phyloP scores from a whole-genome alignment of 176 grass and related monocot genomes.

The Oryza meyeriana region DNA sequence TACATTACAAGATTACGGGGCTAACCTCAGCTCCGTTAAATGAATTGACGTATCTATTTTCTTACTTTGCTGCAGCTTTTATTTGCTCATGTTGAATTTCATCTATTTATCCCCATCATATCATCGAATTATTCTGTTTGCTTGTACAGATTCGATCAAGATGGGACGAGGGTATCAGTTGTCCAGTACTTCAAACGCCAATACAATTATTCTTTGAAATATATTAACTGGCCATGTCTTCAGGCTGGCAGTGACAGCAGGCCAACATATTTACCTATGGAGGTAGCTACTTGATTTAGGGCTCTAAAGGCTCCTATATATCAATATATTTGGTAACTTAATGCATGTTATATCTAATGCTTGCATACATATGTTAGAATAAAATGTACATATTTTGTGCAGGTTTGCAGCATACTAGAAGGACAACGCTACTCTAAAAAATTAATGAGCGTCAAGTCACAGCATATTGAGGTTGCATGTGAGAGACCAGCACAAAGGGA shows the following conservation, averaged over 20 bases:
- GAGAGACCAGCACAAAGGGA: slow-evolving; percentile 53
- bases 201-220: slow-evolving; percentile 45
- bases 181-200: slow-evolving; percentile 61
- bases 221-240: slow-evolving; percentile 66
- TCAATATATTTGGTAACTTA: background rate
- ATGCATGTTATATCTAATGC: background rate
- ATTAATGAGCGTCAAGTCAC: slow-evolving; percentile 61
- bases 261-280: slow-evolving; percentile 67
- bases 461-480: slow-evolving; percentile 54
- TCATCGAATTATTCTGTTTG: background rate
- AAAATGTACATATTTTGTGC: background rate
- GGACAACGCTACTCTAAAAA: slow-evolving; percentile 65
- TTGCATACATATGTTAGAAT: background rate
- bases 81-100: background rate
- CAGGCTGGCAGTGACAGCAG: slow-evolving; percentile 61
- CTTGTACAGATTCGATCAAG: slow-evolving; percentile 57
- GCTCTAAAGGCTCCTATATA: background rate
- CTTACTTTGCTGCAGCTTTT: background rate
- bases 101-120: background rate
- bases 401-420: slow-evolving; percentile 63
- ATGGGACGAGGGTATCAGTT: slow-evolving; percentile 41
- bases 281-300: slow-evolving; percentile 40
- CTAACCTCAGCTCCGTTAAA: slow-evolving; percentile 43
- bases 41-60: slow-evolving; percentile 38
- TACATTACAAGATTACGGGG: slow-evolving; percentile 61